Base-by-base conservation (phyloP, 1,284 basidiomycete genomes). In the Wallemia ichthyophaga region DNA sequence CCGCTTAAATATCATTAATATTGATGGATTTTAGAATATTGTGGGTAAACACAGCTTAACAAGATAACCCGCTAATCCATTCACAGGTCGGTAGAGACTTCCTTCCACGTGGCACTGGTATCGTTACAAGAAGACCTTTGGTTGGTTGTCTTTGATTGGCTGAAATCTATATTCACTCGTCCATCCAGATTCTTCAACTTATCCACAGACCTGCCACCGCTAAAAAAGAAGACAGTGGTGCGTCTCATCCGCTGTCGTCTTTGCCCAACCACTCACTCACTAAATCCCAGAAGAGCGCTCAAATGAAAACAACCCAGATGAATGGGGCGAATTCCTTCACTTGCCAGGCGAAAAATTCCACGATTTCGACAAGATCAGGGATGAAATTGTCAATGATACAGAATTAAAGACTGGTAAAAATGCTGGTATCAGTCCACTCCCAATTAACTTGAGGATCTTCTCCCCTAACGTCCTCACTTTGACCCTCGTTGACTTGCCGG, bases 311-410 rank as follows among this genome's bases (percentile, higher is more conserved):
- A 94, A 89, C 69, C 74, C 80, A 61, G 80, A 94, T 66, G 92
- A 96, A 72, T 98, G 92, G 92, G 92, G 91, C 67, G 92, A 98
- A 73, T 98, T 98, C 75, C 73, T 96, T 55, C 88, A 94, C 69
- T 76, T 94, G 56, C 89, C 92, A 0, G 84, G 85, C 60, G 85
- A 96, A 73, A 96, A 96, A 72, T 94, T 96, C 73, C 83, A 82
- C 70, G 92, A 98, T 73, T 98, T 98, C 72, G 76, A 80, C 73
- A 92, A 94, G 76, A 94, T 96, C 68, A 77, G 91, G 62, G 85
- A 85, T 57, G 92, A 98, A 72, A 98, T 98, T 66, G 78, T 95
- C 28, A 80, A 82, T 62, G 92, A 98, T 69, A 98, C 92, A 1
- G 92, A 96, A 68, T 83, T 85, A 61, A 95, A 95, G 78, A 98